Evolutionary conservation across 2,329 filamentous ascomycete genomes (phyloP), one percentile per base, ranked within the genome.

Genomic region (Dothideomycetidae sp.): DNA sequence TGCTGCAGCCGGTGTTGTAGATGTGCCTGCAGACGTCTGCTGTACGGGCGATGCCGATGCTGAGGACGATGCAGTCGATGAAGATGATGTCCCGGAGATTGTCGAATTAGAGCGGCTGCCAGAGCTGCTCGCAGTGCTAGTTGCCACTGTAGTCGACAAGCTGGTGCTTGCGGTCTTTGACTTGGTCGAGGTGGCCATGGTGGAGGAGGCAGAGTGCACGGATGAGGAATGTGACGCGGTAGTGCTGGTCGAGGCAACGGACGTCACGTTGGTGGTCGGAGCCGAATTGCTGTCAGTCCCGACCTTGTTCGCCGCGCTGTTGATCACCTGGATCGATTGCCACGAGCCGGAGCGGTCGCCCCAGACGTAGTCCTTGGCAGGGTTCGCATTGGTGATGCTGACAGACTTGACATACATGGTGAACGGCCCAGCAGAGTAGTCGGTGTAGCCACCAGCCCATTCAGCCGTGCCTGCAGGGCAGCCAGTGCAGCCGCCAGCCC

Each of bases 381-480:
- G 67, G 44, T 64, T 62, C 57, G 65, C 64, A 57, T 71, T 70
- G 43, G 56, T 59, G 47, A 72, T 61, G 41, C 58, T 63, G 44
- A 71, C 60, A 35, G 48, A 58, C 50, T 66, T 58, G 39, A 71
- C 64, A 32, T 58, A 61, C 66, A 71, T 70, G 43, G 53, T 61
- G 58, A 63, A 70, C 3, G 67, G 66, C 10, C 48, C 65, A 41
- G 63, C 46, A 42, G 46, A 50, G 47, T 63, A 66, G 49, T 67
- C 61, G 10, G 61, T 62, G 21, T 57, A 48, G 37, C 78, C 78
- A 33, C 77, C 76, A 31, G 77, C 76, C 78, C 78, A 82, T 38
- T 71, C 53, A 40, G 78, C 66, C 15, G 74, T 78, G 33, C 77
- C 75, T 43, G 59, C 42, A n/a, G 65, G 55, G 26, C 63, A 54